Evolutionary conservation across 2,329 filamentous ascomycete species (phyloP), one percentile per base, ranked within the genome.

Genomic region (Fonsecaea pugnacius): DNA sequence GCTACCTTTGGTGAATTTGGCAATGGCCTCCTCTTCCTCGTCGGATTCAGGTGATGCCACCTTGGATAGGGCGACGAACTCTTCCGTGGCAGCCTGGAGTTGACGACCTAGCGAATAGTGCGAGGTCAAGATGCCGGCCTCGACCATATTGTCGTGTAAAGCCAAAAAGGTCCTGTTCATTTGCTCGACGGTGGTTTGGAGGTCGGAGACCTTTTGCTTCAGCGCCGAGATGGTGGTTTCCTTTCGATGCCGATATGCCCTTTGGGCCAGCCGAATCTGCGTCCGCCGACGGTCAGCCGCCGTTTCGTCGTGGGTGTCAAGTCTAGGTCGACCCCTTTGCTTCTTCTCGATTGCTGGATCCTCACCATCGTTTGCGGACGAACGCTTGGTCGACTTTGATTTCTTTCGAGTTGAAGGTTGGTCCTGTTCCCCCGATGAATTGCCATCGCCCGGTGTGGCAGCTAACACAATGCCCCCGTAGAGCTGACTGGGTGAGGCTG

Each of bases 171-270:
- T 84, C 58, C 83, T 86, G 76, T 86, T 89, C 87, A 96, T 91
- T 70, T 89, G 85, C 62, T 90, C 84, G 65, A 93, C 89, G 24
- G 84, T 86, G 14, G 83, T 82, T 64, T 89, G 85, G n/a, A 96
- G 83, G 27, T 85, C 83, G 60, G 87, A 80, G 30, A 94, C 90
- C 66, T 88, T 84, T 60, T 85, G 83, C 73, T 92, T 89, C 10
- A 96, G 82, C 0, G 85, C 86, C 32, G 86, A 84, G 62, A 96
- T 94, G 4, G 90, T 90, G 24, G 85, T 89, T 73, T 96, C 92
- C 77, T 96, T 96, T 58, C 92, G 88, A 72, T 90, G 87, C 16
- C 92, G 87, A 73, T 96, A 96, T 0, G 91, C 91, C 69, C 92
- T 57, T 75, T 96, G 92, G 1, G 92, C 92, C 60, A 94, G 84